These are phyloP conservation scores for Colletotrichum lini DNA, from an alignment of 2,329 filamentous ascomycete species.

Conservation along the genomic window DNA sequence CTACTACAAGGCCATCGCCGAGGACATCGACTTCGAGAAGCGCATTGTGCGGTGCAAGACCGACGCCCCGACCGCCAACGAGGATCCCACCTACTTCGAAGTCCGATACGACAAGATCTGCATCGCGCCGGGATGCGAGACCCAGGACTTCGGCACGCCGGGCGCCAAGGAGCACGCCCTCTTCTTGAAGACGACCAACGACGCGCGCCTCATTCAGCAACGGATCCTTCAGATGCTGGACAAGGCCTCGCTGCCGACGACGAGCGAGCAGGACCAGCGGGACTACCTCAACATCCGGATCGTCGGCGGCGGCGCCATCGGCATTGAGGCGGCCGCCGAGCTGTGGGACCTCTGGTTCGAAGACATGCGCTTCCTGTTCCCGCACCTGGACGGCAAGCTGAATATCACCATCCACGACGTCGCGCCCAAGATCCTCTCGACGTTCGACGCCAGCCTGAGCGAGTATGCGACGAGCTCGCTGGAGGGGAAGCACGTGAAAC, in stretches of 20 bases:
- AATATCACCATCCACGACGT: constrained; percentile 98
- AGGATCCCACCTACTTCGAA: constrained; percentile 80
- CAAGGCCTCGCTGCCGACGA: constrained; percentile 95
- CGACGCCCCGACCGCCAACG: constrained; percentile 91
- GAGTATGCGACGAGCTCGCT: constrained; percentile 78
- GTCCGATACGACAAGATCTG: constrained; percentile 99
- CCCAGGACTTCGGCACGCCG: constrained; percentile 97
- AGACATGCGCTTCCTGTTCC: constrained; percentile 97
- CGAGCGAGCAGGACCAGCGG: constrained; percentile 92
- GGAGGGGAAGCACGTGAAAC: constrained; percentile 21
- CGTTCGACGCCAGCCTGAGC: constrained; percentile 98
- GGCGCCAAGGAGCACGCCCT: constrained; percentile 95
- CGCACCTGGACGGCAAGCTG: constrained; percentile 94
- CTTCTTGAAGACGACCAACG: constrained; percentile 97
- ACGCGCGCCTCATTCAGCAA: constrained; percentile 96
- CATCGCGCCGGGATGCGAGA: constrained; percentile 96
- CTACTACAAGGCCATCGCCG: constrained; percentile 98
- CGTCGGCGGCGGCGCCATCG: constrained; percentile 92
- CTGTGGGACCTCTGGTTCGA: constrained; percentile 99
- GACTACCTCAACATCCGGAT: constrained; percentile 95
- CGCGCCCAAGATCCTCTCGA: constrained; percentile 94
- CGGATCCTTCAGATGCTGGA: constrained; percentile 99
- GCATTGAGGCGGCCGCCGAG: constrained; percentile 98
- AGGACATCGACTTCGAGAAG: constrained; percentile 92
- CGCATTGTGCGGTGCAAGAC: constrained; percentile 91